Conservation (phyloP, 352 stramenopile species). For the Phytopythium boreale region DNA sequence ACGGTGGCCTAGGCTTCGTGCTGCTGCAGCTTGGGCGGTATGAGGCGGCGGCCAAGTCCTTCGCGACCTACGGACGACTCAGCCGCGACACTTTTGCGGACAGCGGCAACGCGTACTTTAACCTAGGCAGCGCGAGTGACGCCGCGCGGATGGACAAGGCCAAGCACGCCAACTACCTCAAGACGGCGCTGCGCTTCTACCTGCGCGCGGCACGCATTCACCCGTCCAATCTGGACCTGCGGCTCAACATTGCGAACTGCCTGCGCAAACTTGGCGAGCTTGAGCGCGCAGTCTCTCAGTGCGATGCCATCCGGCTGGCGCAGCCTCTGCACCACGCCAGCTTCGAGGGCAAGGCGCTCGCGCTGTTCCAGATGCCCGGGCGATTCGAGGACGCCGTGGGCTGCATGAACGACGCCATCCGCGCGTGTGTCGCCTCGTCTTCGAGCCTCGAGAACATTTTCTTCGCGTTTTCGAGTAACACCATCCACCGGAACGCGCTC, state of each 20-base stretch:
- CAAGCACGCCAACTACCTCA: constrained; percentile 35
- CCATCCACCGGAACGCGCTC: constrained; percentile 52
- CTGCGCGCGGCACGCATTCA: constrained; percentile 55
- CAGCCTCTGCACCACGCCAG: constrained; percentile 46
- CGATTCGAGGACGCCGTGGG: constrained; percentile 37
- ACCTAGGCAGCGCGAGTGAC: constrained; percentile 39
- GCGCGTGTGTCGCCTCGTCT: constrained; percentile 53
- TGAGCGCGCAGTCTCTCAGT: constrained; percentile 45
- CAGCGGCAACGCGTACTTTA: constrained; percentile 78
- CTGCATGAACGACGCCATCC: constrained; percentile 57
- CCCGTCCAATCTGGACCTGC: constrained; percentile 52
- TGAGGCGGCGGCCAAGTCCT: constrained; percentile 56
- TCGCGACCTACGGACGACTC: constrained; percentile 55
- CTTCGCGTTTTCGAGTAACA: constrained; percentile 50
- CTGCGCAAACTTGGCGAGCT: constrained; percentile 48
- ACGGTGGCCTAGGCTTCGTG: constrained; percentile 62
- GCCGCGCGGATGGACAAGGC: constrained; percentile 29
- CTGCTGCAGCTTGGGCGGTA: constrained; percentile 69
- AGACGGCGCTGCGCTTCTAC: constrained; percentile 67
- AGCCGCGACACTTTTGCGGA: constrained; percentile 66
- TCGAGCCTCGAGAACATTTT: constrained; percentile 60
- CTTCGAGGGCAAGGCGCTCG: constrained; percentile 60
- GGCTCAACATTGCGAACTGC: constrained; percentile 69
- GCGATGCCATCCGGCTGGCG: constrained; percentile 36
- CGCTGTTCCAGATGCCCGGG: constrained; percentile 44